Evolutionary conservation across 208 protist species (phyloP), one percentile per base, ranked within the genome.

Genomic region (Trichomonas tenax): DNA sequence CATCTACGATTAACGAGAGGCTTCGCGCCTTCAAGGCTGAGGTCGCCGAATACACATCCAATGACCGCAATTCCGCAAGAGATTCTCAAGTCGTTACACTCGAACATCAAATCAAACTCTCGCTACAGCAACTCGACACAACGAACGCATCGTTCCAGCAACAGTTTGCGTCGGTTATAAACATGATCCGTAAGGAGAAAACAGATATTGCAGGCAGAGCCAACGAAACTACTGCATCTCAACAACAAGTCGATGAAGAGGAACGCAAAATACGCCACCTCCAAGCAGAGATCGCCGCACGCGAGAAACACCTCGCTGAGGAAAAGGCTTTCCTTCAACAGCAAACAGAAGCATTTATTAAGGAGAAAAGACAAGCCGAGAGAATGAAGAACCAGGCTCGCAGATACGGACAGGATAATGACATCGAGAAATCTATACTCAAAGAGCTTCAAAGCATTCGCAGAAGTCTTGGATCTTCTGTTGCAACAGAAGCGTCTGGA

Each of bases 121-220:
- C 82, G 45, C 40, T 89, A 0, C 82, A 89, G 40, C 82, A 89
- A 89, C 8, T 89, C 9, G 82, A 89, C 23, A 46, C 82, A 44
- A 89, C 82, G 17, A 89, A 89, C 31, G 36, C 82, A 8, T 44
- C 23, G 6, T 89, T 89, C 40, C 82, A 89, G 17, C 34, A 89
- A n/a, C 82, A 89, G 41, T 40, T 89, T 89, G 23, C 82, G 21
- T 44, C 14, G 21, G 40, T 89, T 46, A 44, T 89, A 9, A n/a
- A n/a, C 38, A 89, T 89, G 82, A 89, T 89, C 41, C 82, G 82
- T 21, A 89, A 89, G 31, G 82, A 89, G 21, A 89, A 89, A 89
- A 46, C 34, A 23, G 82, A 89, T 31, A 89, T 46, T 10, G 17
- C 82, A n/a, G 17, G n/a, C 0, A n/a, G 82, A n/a, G 82, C 82